phyloP scores from a whole-genome alignment of 495 filamentous ascomycete species.

The Viridothelium virens region DNA sequence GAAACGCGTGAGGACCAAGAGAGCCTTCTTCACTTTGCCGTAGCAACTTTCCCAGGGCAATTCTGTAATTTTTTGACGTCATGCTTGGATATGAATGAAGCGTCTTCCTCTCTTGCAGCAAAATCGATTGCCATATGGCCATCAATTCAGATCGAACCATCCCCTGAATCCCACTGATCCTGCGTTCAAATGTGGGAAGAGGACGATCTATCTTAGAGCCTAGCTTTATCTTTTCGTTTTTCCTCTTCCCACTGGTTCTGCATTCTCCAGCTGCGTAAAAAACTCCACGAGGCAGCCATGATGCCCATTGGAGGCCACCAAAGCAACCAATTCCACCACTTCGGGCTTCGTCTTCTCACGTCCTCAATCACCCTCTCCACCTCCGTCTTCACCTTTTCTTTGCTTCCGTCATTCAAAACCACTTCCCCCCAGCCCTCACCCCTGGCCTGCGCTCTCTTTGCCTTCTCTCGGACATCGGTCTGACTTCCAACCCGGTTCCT shows the following conservation, averaged over 20 bases:
- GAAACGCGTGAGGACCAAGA: too few species aligned
- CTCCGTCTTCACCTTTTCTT: slow-evolving; percentile 56
- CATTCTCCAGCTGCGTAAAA: slow-evolving; percentile 57
- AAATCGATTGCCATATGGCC: too few species aligned
- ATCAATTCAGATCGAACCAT: too few species aligned
- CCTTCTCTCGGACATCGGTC: slow-evolving; percentile 76
- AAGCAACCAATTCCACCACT: slow-evolving; percentile 74
- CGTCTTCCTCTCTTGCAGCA: too few species aligned
- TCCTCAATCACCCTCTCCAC: slow-evolving; percentile 54
- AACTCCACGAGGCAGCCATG: slow-evolving; percentile 54
- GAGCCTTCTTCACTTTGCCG: too few species aligned
- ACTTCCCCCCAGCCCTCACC: slow-evolving; percentile 60
- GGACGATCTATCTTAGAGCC: slow-evolving; percentile 40
- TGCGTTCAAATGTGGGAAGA: not conserved
- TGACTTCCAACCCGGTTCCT: slow-evolving; percentile 74
- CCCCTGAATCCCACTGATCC: not conserved
- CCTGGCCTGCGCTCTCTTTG: slow-evolving; percentile 55
- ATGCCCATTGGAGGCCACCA: slow-evolving; percentile 66
- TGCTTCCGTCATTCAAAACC: slow-evolving; percentile 77
- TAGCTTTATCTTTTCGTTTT: slow-evolving; percentile 60
- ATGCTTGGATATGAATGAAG: too few species aligned
- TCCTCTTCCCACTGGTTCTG: slow-evolving; percentile 62
- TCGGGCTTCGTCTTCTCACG: slow-evolving; percentile 55
- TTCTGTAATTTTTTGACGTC: too few species aligned
- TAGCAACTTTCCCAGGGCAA: too few species aligned